phyloP scores from a whole-genome alignment of 495 filamentous ascomycete genomes.

The Chaetomidium leptoderma region DNA sequence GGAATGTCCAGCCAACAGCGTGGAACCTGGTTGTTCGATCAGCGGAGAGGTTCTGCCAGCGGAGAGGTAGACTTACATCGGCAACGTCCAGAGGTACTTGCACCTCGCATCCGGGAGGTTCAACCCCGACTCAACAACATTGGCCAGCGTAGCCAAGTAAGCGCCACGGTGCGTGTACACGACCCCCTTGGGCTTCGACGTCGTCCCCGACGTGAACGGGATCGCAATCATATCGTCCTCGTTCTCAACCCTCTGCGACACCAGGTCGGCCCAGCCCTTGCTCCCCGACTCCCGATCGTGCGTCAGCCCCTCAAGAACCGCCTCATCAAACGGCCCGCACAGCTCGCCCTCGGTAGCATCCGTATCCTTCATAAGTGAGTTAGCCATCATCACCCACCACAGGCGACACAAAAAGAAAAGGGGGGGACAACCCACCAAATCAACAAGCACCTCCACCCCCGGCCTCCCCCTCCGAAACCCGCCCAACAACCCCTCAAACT shows the following conservation, averaged over 20 bases:
- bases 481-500: conserved; percentile 67
- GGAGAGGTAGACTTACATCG: conserved; percentile 52
- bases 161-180: conserved; percentile 83
- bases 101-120: conserved; percentile 64
- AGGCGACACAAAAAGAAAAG: background rate
- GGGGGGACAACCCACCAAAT: conserved; percentile 41
- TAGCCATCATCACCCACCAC: background rate
- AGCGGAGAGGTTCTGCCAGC: background rate
- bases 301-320: conserved; percentile 72
- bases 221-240: conserved; percentile 80
- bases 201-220: conserved; percentile 88
- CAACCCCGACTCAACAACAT: conserved; percentile 82
- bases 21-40: conserved; percentile 59
- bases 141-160: conserved; percentile 80
- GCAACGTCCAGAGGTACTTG: conserved; percentile 86
- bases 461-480: conserved; percentile 57
- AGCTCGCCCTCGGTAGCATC: conserved; percentile 71
- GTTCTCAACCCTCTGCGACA: conserved; percentile 54
- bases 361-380: conserved; percentile 55
- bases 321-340: conserved; percentile 76
- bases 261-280: conserved; percentile 74
- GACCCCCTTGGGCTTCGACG: conserved; percentile 87
- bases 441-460: conserved; percentile 64
- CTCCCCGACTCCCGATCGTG: conserved; percentile 58
- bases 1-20: conserved; percentile 84